Evolutionary conservation across 2,329 filamentous ascomycete genomes (phyloP).

Genomic region (Onygenales sp.): DNA sequence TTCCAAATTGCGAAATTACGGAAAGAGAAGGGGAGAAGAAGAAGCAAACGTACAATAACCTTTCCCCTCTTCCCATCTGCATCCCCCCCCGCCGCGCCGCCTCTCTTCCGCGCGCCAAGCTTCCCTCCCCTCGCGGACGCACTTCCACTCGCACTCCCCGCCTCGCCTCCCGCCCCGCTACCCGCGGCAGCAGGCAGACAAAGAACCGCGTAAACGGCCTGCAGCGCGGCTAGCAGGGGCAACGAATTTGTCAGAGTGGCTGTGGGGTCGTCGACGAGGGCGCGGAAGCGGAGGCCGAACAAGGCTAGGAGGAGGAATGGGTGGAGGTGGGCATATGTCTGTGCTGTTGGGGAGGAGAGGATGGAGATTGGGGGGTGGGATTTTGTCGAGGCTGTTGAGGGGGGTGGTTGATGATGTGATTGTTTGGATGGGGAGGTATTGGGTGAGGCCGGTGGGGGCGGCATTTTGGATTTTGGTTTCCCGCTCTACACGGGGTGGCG

Average conservation of each 20-base stretch:
- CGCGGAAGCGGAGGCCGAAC: slow-evolving; percentile 54
- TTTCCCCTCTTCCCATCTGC: slow-evolving; percentile 11
- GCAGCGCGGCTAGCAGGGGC: slow-evolving; percentile 53
- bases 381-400: slow-evolving; percentile 10
- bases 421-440: slow-evolving; percentile 8
- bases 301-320: slow-evolving; percentile 57
- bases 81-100: slow-evolving; percentile 4
- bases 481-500: background rate
- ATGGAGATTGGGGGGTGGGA: slow-evolving; percentile 36
- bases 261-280: slow-evolving; percentile 62
- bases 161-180: background rate
- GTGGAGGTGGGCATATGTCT: slow-evolving; percentile 55
- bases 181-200: slow-evolving; percentile 41
- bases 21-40: background rate
- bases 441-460: slow-evolving; percentile 6
- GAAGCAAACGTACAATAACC: slow-evolving; percentile 16
- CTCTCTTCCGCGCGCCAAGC: slow-evolving; percentile 4
- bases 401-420: slow-evolving; percentile 8
- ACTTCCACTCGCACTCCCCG: slow-evolving; percentile 9
- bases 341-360: slow-evolving; percentile 39
- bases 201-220: slow-evolving; percentile 49
- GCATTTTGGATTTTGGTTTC: background rate
- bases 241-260: slow-evolving; percentile 53
- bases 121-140: slow-evolving; percentile 3
- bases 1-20: background rate